These are phyloP conservation scores for Solioccasus polychromus DNA, from an alignment of 768 basidiomycete species.

Conservation along the genomic window DNA sequence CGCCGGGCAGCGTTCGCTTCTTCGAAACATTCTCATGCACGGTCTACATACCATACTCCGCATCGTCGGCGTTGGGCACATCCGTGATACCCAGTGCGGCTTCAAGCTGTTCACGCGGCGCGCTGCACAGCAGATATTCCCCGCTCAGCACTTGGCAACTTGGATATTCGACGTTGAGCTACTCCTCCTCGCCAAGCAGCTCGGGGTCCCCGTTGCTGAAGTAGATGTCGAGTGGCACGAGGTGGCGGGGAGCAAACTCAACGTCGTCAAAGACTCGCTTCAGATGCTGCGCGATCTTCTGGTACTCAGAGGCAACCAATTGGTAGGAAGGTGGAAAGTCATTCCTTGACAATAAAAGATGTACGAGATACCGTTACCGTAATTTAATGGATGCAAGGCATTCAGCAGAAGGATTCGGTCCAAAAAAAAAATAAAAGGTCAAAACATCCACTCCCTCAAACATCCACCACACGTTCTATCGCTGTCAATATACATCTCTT, in stretches of 20 bases:
- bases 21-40: conserved; percentile 94
- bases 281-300: conserved; percentile 89
- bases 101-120: conserved; percentile 92
- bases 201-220: conserved; percentile 76
- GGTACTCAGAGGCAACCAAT: conserved; percentile 78
- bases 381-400: conserved; percentile 25
- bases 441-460: conserved; percentile 11
- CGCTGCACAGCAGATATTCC: conserved; percentile 82
- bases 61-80: conserved; percentile 85
- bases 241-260: conserved; percentile 88
- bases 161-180: conserved; percentile 99
- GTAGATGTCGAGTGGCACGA: conserved; percentile 94
- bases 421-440: conserved; percentile 10
- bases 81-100: conserved; percentile 94
- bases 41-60: conserved; percentile 86
- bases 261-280: conserved; percentile 77
- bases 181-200: conserved; percentile 76
- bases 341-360: conserved; percentile 17
- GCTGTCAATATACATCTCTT: conserved; percentile 19
- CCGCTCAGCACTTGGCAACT: conserved; percentile 78
- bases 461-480: conserved; percentile 21
- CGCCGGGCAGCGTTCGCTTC: conserved; percentile 71
- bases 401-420: conserved; percentile 7
- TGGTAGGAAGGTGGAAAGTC: conserved; percentile 72
- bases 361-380: conserved; percentile 27